Evolutionary conservation across 1,139 yeast species (phyloP), one percentile per base, ranked within the genome.

Genomic region (Williopsis jadinii): DNA sequence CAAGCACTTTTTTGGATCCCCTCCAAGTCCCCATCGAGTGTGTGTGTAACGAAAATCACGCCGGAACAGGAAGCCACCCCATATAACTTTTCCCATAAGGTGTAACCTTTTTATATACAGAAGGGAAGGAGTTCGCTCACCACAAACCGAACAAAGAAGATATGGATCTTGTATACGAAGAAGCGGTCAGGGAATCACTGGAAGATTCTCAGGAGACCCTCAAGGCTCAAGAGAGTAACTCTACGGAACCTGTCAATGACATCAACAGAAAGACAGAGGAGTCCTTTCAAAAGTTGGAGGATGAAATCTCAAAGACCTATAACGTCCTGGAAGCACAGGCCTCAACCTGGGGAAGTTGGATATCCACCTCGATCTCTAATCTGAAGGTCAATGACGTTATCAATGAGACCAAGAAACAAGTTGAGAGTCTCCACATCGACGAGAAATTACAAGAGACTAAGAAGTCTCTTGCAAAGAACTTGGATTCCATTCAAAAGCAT

Each of bases 201-300:
- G 24, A 41, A 12, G 47, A 43, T 36, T 46, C 48, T 6, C 48
- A 44, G 39, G 48, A 43, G 37, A 46, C 48, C 28, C 41, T 44
- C 8, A 41, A 42, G 39, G 43, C 42, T 12, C 35, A 44, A 11
- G 29, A 36, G 12, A 35, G 37, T 34, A 26, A 14, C 30, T 30
- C 28, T 41, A 42, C 30, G 10, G 42, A 36, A 13, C 34, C 41
- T 36, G 42, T 36, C 12, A 39, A 43, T 8, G 47, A 46, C 34
- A 32, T 43, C 36, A 46, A 45, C 40, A 40, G 41, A n/a, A 44
- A 44, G 41, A 67, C 71, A 3, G 60, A 61, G 37, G 61, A 64
- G 40, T 63, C 62, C 2, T 60, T 67, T 42, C 58, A 60, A 30
- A 56, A 54, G 38, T 42, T 64, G 5, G 67, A 63, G 40, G 53